Conservation (phyloP, 2,329 filamentous ascomycete species). For the Pestalotiopsis sp. region DNA sequence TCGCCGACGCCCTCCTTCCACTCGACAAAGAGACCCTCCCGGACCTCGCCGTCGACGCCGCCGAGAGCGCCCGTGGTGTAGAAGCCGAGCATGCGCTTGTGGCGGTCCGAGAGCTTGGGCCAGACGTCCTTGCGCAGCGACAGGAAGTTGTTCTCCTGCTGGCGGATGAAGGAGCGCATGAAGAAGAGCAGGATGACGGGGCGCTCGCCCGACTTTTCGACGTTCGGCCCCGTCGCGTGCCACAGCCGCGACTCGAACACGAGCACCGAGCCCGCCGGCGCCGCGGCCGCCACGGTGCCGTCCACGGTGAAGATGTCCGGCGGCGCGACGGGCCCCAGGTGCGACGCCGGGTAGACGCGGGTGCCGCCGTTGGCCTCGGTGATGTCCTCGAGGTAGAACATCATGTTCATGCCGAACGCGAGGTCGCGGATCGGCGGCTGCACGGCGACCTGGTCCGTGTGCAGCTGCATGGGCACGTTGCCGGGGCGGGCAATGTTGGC, state of each 20-base stretch:
- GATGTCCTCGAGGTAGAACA: slow-evolving; percentile 33
- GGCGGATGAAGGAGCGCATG: slow-evolving; percentile 32
- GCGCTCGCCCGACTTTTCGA: slow-evolving; percentile 15
- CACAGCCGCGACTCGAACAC: slow-evolving; percentile 31
- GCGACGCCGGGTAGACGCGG: slow-evolving; percentile 30
- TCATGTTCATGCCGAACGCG: slow-evolving; percentile 28
- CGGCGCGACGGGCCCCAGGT: slow-evolving; percentile 25
- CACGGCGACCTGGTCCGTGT: slow-evolving; percentile 31
- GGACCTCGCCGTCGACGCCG: slow-evolving; percentile 25
- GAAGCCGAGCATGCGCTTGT: slow-evolving; percentile 24
- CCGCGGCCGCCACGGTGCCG: slow-evolving; percentile 27
- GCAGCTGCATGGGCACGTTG: slow-evolving; percentile 29
- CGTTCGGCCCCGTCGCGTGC: slow-evolving; percentile 32
- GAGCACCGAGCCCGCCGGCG: slow-evolving; percentile 29
- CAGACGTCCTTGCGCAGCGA: slow-evolving; percentile 31
- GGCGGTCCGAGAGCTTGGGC: slow-evolving; percentile 27
- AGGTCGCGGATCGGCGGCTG: slow-evolving; percentile 28
- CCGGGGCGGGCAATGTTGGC: slow-evolving; percentile 34
- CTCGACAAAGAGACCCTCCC: slow-evolving; percentile 25
- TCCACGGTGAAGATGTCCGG: slow-evolving; percentile 28
- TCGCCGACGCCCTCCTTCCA: slow-evolving; percentile 13
- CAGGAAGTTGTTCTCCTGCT: slow-evolving; percentile 33
- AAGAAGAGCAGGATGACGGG: slow-evolving; percentile 26
- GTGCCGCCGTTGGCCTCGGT: slow-evolving; percentile 35
- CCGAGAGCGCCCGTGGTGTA: slow-evolving; percentile 26